Evolutionary conservation across 192 early-diverging fungal genomes (phyloP), one percentile per base, ranked within the genome.

Genomic region (Backusella westeae): DNA sequence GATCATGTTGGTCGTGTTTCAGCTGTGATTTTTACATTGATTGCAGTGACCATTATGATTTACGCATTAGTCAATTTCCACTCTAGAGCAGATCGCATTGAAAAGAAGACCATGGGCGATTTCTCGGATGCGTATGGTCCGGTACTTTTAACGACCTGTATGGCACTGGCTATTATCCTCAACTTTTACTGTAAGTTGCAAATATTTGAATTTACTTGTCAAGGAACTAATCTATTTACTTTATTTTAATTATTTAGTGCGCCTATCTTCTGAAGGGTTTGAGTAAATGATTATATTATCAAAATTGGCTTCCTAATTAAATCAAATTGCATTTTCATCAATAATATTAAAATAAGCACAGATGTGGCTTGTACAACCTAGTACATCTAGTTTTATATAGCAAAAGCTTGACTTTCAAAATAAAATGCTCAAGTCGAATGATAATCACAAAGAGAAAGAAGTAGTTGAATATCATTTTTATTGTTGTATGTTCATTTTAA

Each of bases 101-200:
- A 90, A 10, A 86, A 84, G 73, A 88, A 89, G 53, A 85, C 89
- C 32, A 72, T 84, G 23, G 92, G 91, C 8, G 91, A 91, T 6
- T 95, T 93, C 78, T 93, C 94, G 75, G 91, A 94, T 79, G 86
- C 87, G 8, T 85, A 86, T 39, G 94, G 92, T 7, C 94, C 94
- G 0, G 88, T 90, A 0, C 76, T 92, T 3, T 81, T 95, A 15
- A 93, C 92, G 23, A 36, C 88, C 23, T 87, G 89, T 71, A 83
- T 95, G 71, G 75, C 92, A 19, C 68, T 78, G 17, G 91, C 89
- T 2, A 87, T 94, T 9, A 36, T 91, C 36, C 78, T 93, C 74
- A 95, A 95, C 85, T 94, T 95, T 84, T 89, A 87, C 56, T 79
- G 91, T 75, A 89, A 90, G 78, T 83, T 69, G 8, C 6, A 52